These are phyloP conservation scores for Paramarasmius palmivorus DNA, from an alignment of 1,284 basidiomycete species.

Conservation along the genomic window DNA sequence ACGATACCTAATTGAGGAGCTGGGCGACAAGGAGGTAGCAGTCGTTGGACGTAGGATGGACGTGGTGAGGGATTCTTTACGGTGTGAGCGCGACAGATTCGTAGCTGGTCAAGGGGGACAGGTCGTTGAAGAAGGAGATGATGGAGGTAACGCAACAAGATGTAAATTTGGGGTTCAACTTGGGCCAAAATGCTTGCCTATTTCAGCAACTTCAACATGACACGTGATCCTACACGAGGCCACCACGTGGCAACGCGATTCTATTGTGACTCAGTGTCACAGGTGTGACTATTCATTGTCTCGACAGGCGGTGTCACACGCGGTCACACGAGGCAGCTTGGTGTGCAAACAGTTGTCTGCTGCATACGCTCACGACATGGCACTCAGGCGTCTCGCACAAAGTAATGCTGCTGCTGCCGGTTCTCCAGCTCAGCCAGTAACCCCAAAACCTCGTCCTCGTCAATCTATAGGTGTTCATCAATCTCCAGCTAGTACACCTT, in stretches of 20 bases:
- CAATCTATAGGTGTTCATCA: conserved; percentile 45
- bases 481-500: conserved; percentile 62
- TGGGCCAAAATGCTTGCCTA: no score
- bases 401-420: conserved; percentile 40
- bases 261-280: neutral
- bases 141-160: conserved; percentile 16
- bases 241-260: neutral
- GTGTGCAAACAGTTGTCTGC: no score
- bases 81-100: conserved; percentile 15
- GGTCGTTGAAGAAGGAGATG: conserved; percentile 19
- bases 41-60: conserved; percentile 61
- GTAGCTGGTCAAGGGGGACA: conserved; percentile 23
- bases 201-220: no score
- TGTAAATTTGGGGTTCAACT: neutral
- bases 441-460: conserved; percentile 39
- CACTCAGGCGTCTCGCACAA: conserved; percentile 55
- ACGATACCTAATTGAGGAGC: conserved; percentile 50
- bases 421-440: conserved; percentile 28
- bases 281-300: no score
- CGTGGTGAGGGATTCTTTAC: conserved; percentile 45
- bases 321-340: no score
- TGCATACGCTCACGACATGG: conserved; percentile 34
- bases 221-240: no score
- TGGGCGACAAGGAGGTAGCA: conserved; percentile 76
- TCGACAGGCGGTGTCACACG: no score